phyloP scores from a whole-genome alignment of 305 asterid genomes.

The Fraxinus ornus region DNA sequence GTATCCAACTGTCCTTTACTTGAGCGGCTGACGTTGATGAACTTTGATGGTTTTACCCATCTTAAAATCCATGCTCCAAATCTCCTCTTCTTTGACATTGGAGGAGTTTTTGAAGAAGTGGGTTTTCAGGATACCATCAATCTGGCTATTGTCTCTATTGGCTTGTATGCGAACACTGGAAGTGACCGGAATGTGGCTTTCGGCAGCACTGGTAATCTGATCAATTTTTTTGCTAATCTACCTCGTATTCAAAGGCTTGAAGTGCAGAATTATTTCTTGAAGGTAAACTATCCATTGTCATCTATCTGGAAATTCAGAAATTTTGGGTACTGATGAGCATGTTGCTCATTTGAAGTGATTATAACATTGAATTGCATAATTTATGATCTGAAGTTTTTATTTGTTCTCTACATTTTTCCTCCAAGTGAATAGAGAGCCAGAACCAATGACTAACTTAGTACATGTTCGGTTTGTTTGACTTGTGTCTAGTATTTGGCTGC shows the following conservation, averaged over 20 bases:
- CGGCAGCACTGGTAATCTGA: slow-evolving; percentile 68
- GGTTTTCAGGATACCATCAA: slow-evolving; percentile 62
- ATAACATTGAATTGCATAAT: not conserved
- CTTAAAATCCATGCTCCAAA: slow-evolving; percentile 75
- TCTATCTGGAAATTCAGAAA: not conserved
- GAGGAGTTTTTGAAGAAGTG: slow-evolving; percentile 82
- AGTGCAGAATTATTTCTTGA: slow-evolving; percentile 89
- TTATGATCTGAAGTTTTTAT: not conserved
- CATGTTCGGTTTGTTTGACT: slow-evolving; percentile 2
- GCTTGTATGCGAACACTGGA: slow-evolving; percentile 62
- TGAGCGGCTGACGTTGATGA: slow-evolving; percentile 88
- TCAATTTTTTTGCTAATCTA: slow-evolving; percentile 71
- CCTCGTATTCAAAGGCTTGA: slow-evolving; percentile 93
- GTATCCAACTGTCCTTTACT: slow-evolving; percentile 73
- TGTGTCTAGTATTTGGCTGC: slow-evolving; percentile 76
- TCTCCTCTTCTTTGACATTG: slow-evolving; percentile 88
- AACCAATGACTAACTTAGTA: not conserved
- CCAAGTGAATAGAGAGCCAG: not conserved
- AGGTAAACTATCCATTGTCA: slow-evolving; percentile 47
- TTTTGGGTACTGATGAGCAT: not conserved
- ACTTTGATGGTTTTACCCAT: slow-evolving; percentile 76
- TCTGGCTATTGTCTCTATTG: slow-evolving; percentile 80
- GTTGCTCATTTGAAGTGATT: not conserved
- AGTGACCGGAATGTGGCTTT: slow-evolving; percentile 46
- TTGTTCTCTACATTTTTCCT: not conserved